These are phyloP conservation scores for Didymella keratinophila DNA, from an alignment of 2,329 filamentous ascomycete genomes.

Conservation along the genomic window DNA sequence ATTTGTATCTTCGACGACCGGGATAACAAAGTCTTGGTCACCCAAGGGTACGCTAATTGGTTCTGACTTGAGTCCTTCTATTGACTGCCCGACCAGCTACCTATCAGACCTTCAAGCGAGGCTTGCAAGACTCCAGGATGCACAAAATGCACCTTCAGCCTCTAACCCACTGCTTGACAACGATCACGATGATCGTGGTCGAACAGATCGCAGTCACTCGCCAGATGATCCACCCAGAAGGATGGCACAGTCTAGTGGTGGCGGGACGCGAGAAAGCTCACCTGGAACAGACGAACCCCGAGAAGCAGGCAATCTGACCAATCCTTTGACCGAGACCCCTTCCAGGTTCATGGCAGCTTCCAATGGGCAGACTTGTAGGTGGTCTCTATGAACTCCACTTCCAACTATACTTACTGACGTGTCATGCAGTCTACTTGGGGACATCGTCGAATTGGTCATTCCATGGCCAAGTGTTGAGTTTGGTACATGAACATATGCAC, in stretches of 20 bases:
- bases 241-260: slow-evolving; percentile 22
- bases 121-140: slow-evolving; percentile 29
- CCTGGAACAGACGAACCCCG: slow-evolving; percentile 29
- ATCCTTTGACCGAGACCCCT: slow-evolving; percentile 35
- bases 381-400: neutral
- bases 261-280: slow-evolving; percentile 30
- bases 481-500: slow-evolving; percentile 59
- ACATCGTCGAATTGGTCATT: slow-evolving; percentile 67
- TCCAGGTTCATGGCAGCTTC: slow-evolving; percentile 41
- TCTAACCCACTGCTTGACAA: slow-evolving; percentile 1
- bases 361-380: slow-evolving; percentile 32
- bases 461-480: slow-evolving; percentile 58
- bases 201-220: slow-evolving; percentile 10
- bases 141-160: neutral
- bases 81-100: slow-evolving; percentile 27
- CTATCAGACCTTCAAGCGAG: slow-evolving; percentile 38
- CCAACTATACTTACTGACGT: slow-evolving; percentile 3
- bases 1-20: slow-evolving; percentile 42
- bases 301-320: slow-evolving; percentile 33
- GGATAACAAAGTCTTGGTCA: slow-evolving; percentile 44
- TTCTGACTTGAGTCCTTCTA: neutral
- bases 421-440: slow-evolving; percentile 58
- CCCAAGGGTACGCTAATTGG: slow-evolving; percentile 31
- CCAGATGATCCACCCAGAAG: slow-evolving; percentile 18
- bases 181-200: slow-evolving; percentile 7